Conservation (phyloP, 352 stramenopile genomes). For the Pythium oligandrum region DNA sequence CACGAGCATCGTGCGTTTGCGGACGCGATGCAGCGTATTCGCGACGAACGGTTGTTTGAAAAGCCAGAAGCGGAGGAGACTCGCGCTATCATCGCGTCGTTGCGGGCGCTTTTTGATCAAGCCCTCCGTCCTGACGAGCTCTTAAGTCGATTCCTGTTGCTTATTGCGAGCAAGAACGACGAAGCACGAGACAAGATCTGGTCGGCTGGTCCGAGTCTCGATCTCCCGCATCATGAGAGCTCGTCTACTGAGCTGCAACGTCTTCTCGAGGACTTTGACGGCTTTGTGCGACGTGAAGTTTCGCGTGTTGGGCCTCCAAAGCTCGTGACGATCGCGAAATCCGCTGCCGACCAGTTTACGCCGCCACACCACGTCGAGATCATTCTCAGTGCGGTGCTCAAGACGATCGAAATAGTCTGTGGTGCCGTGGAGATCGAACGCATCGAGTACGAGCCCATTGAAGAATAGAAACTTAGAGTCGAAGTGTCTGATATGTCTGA, state of each 20-base stretch:
- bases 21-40: constrained; percentile 27
- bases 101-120: constrained; percentile 27
- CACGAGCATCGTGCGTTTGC: constrained; percentile 28
- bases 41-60: constrained; percentile 12
- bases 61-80: neutral
- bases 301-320: constrained; percentile 30
- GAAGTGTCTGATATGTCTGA: constrained; percentile 46
- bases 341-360: constrained; percentile 65
- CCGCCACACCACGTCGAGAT: constrained; percentile 51
- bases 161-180: constrained; percentile 13
- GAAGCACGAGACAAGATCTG: neutral
- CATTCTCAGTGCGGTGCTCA: constrained; percentile 41
- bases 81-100: constrained; percentile 6
- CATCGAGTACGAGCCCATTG: constrained; percentile 47
- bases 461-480: constrained; percentile 17
- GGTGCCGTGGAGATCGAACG: constrained; percentile 26
- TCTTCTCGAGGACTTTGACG: constrained; percentile 2
- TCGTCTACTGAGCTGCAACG: neutral
- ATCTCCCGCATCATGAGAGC: neutral
- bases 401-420: constrained; percentile 37
- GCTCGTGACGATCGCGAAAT: constrained; percentile 84
- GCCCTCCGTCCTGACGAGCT: constrained; percentile 7
- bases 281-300: constrained; percentile 12
- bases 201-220: neutral
- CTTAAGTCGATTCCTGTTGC: constrained; percentile 17